Base-by-base conservation (phyloP, 2,329 filamentous ascomycete genomes). In the Stylonectria norvegica region DNA sequence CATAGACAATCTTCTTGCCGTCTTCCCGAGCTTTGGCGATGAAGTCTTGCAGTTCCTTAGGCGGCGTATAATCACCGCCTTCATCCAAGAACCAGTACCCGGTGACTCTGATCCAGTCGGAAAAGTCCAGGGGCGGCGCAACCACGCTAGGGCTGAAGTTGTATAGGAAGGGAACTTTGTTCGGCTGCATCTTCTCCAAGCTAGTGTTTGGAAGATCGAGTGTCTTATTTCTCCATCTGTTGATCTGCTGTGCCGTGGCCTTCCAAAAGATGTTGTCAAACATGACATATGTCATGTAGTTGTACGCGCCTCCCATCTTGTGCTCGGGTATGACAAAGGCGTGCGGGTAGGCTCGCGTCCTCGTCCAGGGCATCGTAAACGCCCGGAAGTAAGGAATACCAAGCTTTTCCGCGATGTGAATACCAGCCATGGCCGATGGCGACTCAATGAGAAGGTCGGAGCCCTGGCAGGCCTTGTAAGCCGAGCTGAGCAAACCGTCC, bases 361-460 rank as follows among this genome's bases (percentile, higher is more conserved):
- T 82, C 1, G 93, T 95, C 93, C 93, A 98, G 0, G 93, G 93
- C 93, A 98, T 98, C 14, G 89, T 95, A 61, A 98, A 98, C 0
- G 90, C 91, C 40, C 93, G 82, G 70, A 97, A 97, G 64, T 98
- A 98, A 0, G 93, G 93, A 31, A 98, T 94, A 11, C 80, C 76
- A 2, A 98, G 75, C 17, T 89, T 89, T 67, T 98, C 93, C 2
- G 93, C 93, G 51, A 98, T 95, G 63, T 98, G 93, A 38, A 98
- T 95, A 18, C 93, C 93, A 1, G 86, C 89, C 93, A 98, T 98
- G 11, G 93, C 89, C 42, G 88, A 95, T 0, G 93, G 93, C 33
- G 88, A 95, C 63, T 98, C 93, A 45, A 98, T 95, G 27, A 98
- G 72, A 20, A 98, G 70, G 61, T 98, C 91, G 2, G 85, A 86